These are phyloP conservation scores for Porogramme epimiltina DNA, from an alignment of 1,284 basidiomycete species.

Conservation along the genomic window DNA sequence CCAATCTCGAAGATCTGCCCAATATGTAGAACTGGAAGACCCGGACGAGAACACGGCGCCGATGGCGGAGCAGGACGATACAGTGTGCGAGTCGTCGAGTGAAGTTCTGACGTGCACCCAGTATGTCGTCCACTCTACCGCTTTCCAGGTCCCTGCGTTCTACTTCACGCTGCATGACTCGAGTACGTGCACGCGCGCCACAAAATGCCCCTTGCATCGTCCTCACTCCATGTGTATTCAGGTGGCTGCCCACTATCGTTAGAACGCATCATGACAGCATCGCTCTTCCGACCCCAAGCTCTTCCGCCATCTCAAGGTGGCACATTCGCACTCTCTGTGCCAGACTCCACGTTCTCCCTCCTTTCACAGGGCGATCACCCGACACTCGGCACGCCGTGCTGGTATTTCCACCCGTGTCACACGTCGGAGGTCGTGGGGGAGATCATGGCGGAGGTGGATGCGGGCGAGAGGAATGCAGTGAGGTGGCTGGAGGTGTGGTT, in stretches of 20 bases:
- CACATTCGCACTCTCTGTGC: slow-evolving; percentile 53
- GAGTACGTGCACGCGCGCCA: slow-evolving; percentile 39
- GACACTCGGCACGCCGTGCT: slow-evolving; percentile 66
- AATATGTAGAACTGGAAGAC: neutral
- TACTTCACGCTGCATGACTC: slow-evolving; percentile 72
- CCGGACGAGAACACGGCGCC: neutral
- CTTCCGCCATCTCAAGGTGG: slow-evolving; percentile 43
- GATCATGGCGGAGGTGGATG: slow-evolving; percentile 52
- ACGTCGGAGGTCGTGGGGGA: slow-evolving; percentile 66
- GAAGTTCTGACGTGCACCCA: slow-evolving; percentile 48
- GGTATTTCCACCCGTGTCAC: slow-evolving; percentile 86
- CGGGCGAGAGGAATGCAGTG: slow-evolving; percentile 31
- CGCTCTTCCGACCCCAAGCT: slow-evolving; percentile 55
- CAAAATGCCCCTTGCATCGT: neutral
- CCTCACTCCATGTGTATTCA: slow-evolving; percentile 32
- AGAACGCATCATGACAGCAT: slow-evolving; percentile 52
- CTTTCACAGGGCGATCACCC: slow-evolving; percentile 86
- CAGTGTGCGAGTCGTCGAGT: slow-evolving; percentile 7
- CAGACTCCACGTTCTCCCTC: slow-evolving; percentile 62
- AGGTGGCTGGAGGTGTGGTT: slow-evolving; percentile 76
- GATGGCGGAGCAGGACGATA: slow-evolving; percentile 14
- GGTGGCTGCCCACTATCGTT: slow-evolving; percentile 67
- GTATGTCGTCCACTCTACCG: slow-evolving; percentile 70
- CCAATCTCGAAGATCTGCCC: neutral
- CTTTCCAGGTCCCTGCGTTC: slow-evolving; percentile 77